Percentiles rank a stretch among this genome's conserved stretches.
phyloP scores from a whole-genome alignment of 345 rosid species.

The Rhodamnia argentea region DNA sequence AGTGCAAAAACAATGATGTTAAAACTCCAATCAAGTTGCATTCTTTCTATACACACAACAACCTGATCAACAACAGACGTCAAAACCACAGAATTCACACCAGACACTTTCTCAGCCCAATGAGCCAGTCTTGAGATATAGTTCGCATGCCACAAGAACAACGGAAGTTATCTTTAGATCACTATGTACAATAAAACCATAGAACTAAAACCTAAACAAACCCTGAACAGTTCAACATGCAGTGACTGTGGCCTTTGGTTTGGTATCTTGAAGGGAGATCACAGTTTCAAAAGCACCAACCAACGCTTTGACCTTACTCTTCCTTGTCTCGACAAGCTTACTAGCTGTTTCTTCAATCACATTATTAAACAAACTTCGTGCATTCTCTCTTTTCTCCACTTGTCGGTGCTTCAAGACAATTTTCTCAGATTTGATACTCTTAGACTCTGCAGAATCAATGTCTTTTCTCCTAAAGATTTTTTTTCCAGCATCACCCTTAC shows the following conservation, averaged over 20 bases:
- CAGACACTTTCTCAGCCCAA: background rate
- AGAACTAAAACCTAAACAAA: background rate
- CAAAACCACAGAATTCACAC: background rate
- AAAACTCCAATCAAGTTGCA: background rate
- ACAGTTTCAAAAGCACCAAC: conserved; percentile 86
- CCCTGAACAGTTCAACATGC: background rate
- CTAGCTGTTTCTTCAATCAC: conserved; percentile 77
- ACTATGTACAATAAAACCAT: background rate
- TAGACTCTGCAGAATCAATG: conserved; percentile 1
- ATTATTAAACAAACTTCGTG: conserved; percentile 38
- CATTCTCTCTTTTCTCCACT: conserved; percentile 33
- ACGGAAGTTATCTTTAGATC: background rate
- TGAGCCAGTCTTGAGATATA: background rate
- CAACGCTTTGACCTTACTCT: conserved; percentile 80
- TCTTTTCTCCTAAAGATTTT: conserved; percentile 11
- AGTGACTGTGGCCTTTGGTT: conserved; percentile 16
- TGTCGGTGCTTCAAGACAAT: conserved; percentile 41
- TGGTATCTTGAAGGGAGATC: conserved; percentile 56
- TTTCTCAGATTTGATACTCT: conserved; percentile 14
- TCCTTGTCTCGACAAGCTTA: conserved; percentile 46
- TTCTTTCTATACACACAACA: background rate
- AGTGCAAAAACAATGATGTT: background rate
- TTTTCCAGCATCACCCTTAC: conserved; percentile 11
- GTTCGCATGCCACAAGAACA: background rate
- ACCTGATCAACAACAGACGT: background rate